Base-by-base conservation (phyloP, 805 yeast genomes). In the Debaryomyces prosopidis region DNA sequence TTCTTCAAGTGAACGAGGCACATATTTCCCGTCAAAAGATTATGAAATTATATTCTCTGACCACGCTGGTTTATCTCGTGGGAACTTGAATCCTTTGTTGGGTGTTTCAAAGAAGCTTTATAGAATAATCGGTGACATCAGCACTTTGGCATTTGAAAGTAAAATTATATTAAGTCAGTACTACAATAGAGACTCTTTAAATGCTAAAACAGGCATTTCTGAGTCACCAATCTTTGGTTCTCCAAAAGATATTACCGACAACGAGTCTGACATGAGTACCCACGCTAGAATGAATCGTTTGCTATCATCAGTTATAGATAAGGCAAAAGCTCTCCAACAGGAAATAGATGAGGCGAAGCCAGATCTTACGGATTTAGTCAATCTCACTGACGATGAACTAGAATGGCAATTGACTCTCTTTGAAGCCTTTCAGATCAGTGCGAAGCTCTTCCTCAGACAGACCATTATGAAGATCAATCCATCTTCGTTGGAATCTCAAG, bases 61-160 rank as follows among this genome's bases (percentile, higher is more conserved):
- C 45, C 46, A 49, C 3, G 55, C 62, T 14, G 71, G 69, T 2
- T 58, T 57, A 37, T 64, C 74, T 0, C 55, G 53, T 36, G 76
- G 76, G 2, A 73, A 72, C 36, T 67, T 85, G 39, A 88, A 85
- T 63, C 87, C 95, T 1, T 68, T 87, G 40, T 79, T 84, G 45
- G 94, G 94, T 4, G 76, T 87, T 11, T 84, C 87, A 18, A 82
- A 86, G 50, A 83, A 84, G 2, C 62, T 88, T n/a, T 84, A 81
- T 60, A 73, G 78, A 37, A 64, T 82, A 14, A 73, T 87, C 47
- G 92, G 90, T 5, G 85, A 84, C 49, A 83, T 87, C 33, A 81
- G 82, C 33, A 76, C 78, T 23, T 63, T 87, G 47, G 80, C 84
- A 6, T 76, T 76, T 49, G 79, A 77, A 48, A 69, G 80, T 36